Base-by-base conservation (phyloP, 139 green algal genomes). In the Chlorella sp. region DNA sequence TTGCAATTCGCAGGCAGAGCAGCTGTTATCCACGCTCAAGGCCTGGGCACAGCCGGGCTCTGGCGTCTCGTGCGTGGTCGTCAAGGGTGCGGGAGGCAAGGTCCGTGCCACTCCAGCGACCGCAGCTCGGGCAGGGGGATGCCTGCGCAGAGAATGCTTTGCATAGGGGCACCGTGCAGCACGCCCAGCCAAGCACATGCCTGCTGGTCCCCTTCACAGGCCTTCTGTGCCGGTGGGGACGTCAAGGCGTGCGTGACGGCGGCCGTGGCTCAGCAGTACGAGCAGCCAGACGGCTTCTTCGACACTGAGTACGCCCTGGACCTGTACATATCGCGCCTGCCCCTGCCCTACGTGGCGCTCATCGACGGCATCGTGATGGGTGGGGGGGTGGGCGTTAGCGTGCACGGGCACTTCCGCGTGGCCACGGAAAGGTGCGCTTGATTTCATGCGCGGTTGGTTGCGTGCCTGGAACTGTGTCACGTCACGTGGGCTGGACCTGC, bases 301-400 rank as follows among this genome's bases (percentile, higher is more conserved):
- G 36, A 69, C n/a, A 29, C 29, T 2, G 85, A 91, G 75, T 91
- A 89, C 65, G 5, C 31, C 27, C 71, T 84, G 42, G 76, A 91
- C 74, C 74, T 83, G 30, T 31, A 66, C 34, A 88, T 91, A 36
- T 73, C 74, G 31, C 70, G 68, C 74, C 92, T 50, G 49, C 55
- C 17, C 24, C 84, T 85, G 67, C 91, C 91, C 0, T 90, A 96
- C 73, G 80, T 98, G 0, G 85, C 91, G 0, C 29, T 98, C 6
- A 77, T 97, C 31, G 92, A 98, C 71, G 94, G 95, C 67, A 91
- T 98, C 51, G 85, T 88, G 2, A 96, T 98, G 90, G 95, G 95
- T 0, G 95, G 95, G 23, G 95, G 95, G 1, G 89, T 83, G 1
- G 95, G 95, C 30, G 69, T 97, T 24, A 93, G 86, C 3, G 86